Evolutionary conservation across 2,329 filamentous ascomycete genomes (phyloP), one percentile per base, ranked within the genome.

Genomic region (Cadophora gregata): DNA sequence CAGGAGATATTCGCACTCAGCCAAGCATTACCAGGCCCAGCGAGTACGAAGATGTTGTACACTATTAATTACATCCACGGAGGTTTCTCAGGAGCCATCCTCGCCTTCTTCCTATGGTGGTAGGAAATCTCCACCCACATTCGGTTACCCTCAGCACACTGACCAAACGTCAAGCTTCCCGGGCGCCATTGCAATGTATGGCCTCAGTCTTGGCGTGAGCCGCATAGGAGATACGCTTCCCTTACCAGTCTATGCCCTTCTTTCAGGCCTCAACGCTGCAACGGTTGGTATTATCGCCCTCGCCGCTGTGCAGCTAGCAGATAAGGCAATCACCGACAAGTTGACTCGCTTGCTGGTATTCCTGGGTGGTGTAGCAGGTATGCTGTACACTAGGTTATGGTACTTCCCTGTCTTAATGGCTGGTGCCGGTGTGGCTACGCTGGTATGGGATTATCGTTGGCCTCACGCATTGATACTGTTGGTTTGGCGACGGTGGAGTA

Each of bases 331-430:
- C 64, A 88, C 84, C 0, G 90, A 93, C 73, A 81, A 81, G 27
- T 56, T 91, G 1, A 88, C 90, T 0, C 80, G 90, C 0, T 78
- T 89, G 0, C 71, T 93, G 1, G 86, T 93, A 0, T 88, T 92
- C 16, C 73, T 89, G 4, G 85, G 85, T 2, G 90, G 81, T 0
- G 81, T 84, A 6, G 89, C 88, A 0, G 91, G 90, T 0, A 78
- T 93, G 71, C 81, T 90, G 56, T 93, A 93, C 71, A 92, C 88
- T 60, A 86, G 89, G 0, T 78, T 93, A 0, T 93, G 91, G 91
- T 93, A 91, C 71, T 93, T 92, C 58, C 91, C 91, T 0, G 72
- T 86, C 0, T 74, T 93, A 5, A 89, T 93, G 78, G 71, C 84
- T 0, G 69, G 80, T 1, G 85, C 84, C 0, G 90, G 89, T 0